These are phyloP conservation scores for Metschnikowia vanudenii DNA, from an alignment of 805 yeast genomes.

Conservation along the genomic window DNA sequence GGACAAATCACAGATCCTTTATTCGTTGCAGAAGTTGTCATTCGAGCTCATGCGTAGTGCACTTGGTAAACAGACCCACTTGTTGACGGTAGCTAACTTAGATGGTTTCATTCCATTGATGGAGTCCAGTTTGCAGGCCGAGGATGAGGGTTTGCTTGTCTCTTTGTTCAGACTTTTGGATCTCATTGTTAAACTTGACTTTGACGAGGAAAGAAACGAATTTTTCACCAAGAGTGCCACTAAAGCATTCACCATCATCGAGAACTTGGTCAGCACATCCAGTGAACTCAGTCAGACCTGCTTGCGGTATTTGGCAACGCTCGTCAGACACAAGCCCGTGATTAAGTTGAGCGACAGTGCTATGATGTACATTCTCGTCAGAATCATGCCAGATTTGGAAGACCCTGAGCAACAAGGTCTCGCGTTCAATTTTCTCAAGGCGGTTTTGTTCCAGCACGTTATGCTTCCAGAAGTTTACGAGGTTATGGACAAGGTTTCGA, in stretches of 20 bases:
- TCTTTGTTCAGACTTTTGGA: constrained; percentile 65
- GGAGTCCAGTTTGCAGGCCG: constrained; percentile 57
- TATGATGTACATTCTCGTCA: constrained; percentile 65
- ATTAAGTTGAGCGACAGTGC: constrained; percentile 68
- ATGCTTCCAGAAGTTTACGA: constrained; percentile 89
- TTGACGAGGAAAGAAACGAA: constrained; percentile 50
- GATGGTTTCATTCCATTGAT: constrained; percentile 75
- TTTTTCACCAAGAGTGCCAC: constrained; percentile 61
- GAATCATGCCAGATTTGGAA: constrained; percentile 81
- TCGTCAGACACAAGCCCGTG: constrained; percentile 67
- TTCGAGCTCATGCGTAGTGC: constrained; percentile 75
- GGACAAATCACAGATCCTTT: constrained; percentile 55
- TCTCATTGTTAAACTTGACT: constrained; percentile 58
- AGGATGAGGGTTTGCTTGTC: constrained; percentile 73
- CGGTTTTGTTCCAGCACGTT: constrained; percentile 71
- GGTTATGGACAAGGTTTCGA: constrained; percentile 74
- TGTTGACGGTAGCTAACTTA: constrained; percentile 60
- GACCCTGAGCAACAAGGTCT: constrained; percentile 87
- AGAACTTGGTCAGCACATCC: constrained; percentile 74
- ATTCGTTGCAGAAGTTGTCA: constrained; percentile 69
- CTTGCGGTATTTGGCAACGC: constrained; percentile 67
- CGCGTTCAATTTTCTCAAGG: constrained; percentile 79
- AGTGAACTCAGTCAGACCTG: constrained; percentile 78
- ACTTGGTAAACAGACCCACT: constrained; percentile 56
- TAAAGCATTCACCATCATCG: constrained; percentile 58